Evolutionary conservation across 2,329 filamentous ascomycete genomes (phyloP), one percentile per base, ranked within the genome.

Genomic region (Truncatella angustata): DNA sequence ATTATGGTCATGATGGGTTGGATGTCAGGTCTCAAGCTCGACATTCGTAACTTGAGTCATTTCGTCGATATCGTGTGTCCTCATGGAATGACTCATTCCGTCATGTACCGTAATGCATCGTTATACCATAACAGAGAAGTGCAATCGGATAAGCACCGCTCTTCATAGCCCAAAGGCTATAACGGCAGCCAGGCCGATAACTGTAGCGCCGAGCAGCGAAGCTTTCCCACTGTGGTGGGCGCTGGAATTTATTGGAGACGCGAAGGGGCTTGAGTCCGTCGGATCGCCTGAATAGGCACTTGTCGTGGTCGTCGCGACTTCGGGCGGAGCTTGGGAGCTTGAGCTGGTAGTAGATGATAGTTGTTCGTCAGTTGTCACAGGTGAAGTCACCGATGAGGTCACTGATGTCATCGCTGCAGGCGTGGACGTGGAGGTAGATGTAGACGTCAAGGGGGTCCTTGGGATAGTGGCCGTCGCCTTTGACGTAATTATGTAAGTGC

Each of bases 231-330:
- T 35, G 18, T 30, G 28, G 18, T 30, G 28, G 14, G 7, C 28
- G 18, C 45, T 30, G 23, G 43, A 46, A 16, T 9, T 30, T 9
- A 26, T 37, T 5, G 45, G 45, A 9, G 30, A 6, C 10, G 45
- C 45, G 20, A 49, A 49, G 21, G 45, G 45, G 12, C n/a, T 36
- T 14, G 45, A 49, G 20, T 49, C 45, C 16, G 45, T 49, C 11
- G 28, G 45, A 18, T 49, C 32, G 7, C 14, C n/a, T 5, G 45
- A 30, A 11, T 30, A 28, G 11, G 24, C 45, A 23, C 28, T 36
- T 16, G 32, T 21, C 4, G 32, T 37, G 10, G 30, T 23, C 14
- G 45, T 49, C 7, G 20, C 45, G 12, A 16, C 7, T 6, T 24
- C 20, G 5, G 45, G 24, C 14, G 32, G 6, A 10, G 32, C 20